Evolutionary conservation across 1,284 basidiomycete species (phyloP).

Genomic region (Papiliotrema fonsecae): DNA sequence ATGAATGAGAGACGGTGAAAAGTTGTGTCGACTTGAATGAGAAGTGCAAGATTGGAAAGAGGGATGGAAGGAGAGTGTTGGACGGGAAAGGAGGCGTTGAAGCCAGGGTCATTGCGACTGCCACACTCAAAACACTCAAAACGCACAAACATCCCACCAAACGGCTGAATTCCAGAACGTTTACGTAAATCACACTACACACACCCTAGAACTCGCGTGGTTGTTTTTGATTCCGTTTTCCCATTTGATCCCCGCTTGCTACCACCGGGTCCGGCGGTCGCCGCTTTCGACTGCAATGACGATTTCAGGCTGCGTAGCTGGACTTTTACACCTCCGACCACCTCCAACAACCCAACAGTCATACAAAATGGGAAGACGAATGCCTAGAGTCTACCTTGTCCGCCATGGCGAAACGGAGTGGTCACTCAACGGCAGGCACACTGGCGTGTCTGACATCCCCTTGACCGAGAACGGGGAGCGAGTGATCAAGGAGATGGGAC

Average conservation of each 20-base stretch:
- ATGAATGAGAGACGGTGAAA: too few relatives aligned
- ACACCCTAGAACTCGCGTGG: background rate
- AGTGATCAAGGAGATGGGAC: constrained; percentile 63
- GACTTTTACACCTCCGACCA: background rate
- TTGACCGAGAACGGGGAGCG: constrained; percentile 74
- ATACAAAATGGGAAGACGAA: constrained; percentile 31
- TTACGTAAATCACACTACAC: too few relatives aligned
- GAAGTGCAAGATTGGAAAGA: background rate
- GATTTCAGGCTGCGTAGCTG: too few relatives aligned
- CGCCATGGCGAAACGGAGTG: constrained; percentile 74
- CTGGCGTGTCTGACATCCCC: constrained; percentile 80
- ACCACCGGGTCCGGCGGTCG: too few relatives aligned
- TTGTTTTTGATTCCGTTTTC: background rate
- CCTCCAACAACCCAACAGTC: background rate
- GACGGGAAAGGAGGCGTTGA: background rate
- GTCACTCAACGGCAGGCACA: constrained; percentile 85
- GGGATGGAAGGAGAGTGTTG: background rate
- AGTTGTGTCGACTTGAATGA: too few relatives aligned
- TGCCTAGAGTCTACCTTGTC: constrained; percentile 49
- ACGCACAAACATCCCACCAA: background rate
- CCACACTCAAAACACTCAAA: background rate
- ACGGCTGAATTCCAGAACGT: too few relatives aligned
- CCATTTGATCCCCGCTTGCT: too few relatives aligned
- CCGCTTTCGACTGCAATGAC: too few relatives aligned
- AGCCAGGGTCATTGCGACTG: background rate